These are phyloP conservation scores for Fusarium irregulare DNA, from an alignment of 2,329 filamentous ascomycete genomes.

Conservation along the genomic window DNA sequence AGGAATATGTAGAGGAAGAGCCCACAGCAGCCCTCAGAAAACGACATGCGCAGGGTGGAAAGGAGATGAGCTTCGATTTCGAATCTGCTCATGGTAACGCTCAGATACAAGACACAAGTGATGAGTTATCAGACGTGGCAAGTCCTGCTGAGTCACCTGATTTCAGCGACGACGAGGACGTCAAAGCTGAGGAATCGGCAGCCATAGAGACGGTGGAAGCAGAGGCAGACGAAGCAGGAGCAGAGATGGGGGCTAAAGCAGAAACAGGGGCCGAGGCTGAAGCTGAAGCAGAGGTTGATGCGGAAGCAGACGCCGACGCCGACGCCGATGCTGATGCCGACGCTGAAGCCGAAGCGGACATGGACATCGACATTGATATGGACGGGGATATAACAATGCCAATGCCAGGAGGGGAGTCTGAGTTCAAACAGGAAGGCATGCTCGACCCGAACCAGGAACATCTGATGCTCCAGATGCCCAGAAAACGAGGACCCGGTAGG, in stretches of 20 bases:
- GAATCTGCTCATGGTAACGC: slow-evolving; percentile 70
- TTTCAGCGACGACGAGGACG: slow-evolving; percentile 53
- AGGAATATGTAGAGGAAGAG: slow-evolving; percentile 65
- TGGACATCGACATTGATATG: slow-evolving; percentile 34
- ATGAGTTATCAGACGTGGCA: slow-evolving; percentile 60
- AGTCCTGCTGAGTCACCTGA: slow-evolving; percentile 57
- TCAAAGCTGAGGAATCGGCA: slow-evolving; percentile 41
- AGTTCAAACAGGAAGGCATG: slow-evolving; percentile 47
- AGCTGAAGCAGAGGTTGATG: slow-evolving; percentile 26
- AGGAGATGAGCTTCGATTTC: slow-evolving; percentile 80
- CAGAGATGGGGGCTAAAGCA: slow-evolving; percentile 41
- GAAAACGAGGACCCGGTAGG: slow-evolving; percentile 80
- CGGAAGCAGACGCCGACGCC: slow-evolving; percentile 24
- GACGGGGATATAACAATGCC: slow-evolving; percentile 37
- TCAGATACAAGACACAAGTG: slow-evolving; percentile 67
- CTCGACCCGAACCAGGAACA: slow-evolving; percentile 49
- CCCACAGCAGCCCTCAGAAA: slow-evolving; percentile 55
- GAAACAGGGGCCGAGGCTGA: slow-evolving; percentile 42
- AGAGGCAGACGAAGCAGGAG: slow-evolving; percentile 38
- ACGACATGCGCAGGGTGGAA: slow-evolving; percentile 67
- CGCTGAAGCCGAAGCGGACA: slow-evolving; percentile 38
- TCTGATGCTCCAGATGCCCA: slow-evolving; percentile 61
- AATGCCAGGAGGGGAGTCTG: slow-evolving; percentile 39
- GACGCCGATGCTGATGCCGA: slow-evolving; percentile 9
- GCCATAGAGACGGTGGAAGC: slow-evolving; percentile 38